These are phyloP conservation scores for Anaeromyces robustus DNA, from an alignment of 192 early-diverging fungal genomes.

Conservation along the genomic window DNA sequence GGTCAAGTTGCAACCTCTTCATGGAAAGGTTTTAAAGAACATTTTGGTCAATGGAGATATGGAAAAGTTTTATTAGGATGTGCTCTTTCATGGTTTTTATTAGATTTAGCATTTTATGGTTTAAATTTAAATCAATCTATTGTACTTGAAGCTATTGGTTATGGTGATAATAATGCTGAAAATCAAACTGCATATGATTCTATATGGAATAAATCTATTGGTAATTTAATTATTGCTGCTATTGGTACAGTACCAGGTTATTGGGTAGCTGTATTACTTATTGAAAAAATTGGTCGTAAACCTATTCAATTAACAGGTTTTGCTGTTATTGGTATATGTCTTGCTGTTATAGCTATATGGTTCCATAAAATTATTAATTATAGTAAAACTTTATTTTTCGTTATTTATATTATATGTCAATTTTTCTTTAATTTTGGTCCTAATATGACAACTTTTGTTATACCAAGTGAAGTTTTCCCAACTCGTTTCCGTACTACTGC, in stretches of 20 bases:
- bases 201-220: slow-evolving; percentile 30
- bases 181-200: not conserved
- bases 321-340: not conserved
- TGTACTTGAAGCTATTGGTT: slow-evolving; percentile 56
- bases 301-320: slow-evolving; percentile 48
- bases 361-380: not conserved
- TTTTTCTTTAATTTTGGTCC: slow-evolving; percentile 10
- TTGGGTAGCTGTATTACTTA: slow-evolving; percentile 80
- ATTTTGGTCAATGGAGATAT: slow-evolving; percentile 71
- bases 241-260: slow-evolving; percentile 86
- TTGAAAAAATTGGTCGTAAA: slow-evolving; percentile 81
- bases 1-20: slow-evolving; percentile 25
- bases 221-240: slow-evolving; percentile 80
- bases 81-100: slow-evolving; percentile 56
- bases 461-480: slow-evolving; percentile 69
- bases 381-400: not conserved
- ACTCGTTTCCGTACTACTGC: slow-evolving; percentile 64
- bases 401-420: not conserved
- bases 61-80: slow-evolving; percentile 63
- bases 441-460: slow-evolving; percentile 77
- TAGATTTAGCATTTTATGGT: slow-evolving; percentile 70
- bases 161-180: slow-evolving; percentile 18
- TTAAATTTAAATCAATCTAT: slow-evolving; percentile 67
- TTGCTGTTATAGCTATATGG: not conserved
- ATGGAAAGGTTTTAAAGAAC: slow-evolving; percentile 34